A percentile compares a stretch with the other conserved stretches of the same genome.
phyloP scores from a whole-genome alignment of 805 yeast genomes.

The Metschnikowia orientalis region DNA sequence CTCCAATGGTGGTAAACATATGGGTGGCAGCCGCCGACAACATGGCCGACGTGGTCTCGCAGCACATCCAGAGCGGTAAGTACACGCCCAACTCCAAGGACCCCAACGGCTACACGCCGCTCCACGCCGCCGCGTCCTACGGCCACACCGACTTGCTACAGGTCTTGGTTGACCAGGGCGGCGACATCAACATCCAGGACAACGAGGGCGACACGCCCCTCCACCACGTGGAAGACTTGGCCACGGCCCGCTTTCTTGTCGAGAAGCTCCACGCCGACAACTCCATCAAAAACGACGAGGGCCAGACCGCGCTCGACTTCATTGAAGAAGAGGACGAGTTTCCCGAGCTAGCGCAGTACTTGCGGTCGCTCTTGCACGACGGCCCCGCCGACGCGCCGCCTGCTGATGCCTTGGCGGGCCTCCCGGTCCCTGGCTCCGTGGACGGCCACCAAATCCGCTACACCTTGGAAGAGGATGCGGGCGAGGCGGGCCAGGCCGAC shows the following conservation, averaged over 20 bases:
- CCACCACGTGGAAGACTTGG: conserved; percentile 77
- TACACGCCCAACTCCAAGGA: conserved; percentile 72
- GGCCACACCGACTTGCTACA: conserved; percentile 68
- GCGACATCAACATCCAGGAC: conserved; percentile 80
- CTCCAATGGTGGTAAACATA: conserved; percentile 55
- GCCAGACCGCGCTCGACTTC: conserved; percentile 66
- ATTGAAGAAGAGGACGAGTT: conserved; percentile 82
- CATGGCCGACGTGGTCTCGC: conserved; percentile 53
- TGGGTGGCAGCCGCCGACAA: conserved; percentile 97
- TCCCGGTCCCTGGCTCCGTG: conserved; percentile 36
- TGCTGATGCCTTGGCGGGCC: conserved; percentile 17
- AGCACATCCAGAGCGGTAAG: conserved; percentile 46
- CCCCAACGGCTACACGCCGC: conserved; percentile 92
- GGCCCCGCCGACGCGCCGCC: conserved; percentile 16
- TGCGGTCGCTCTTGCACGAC: conserved; percentile 42
- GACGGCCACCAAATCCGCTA: conserved; percentile 55
- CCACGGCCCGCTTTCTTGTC: conserved; percentile 60
- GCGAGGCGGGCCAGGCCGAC: conserved; percentile 36
- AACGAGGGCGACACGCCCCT: conserved; percentile 93
- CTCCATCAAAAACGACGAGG: conserved; percentile 62
- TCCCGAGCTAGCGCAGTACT: conserved; percentile 69
- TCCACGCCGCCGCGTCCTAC: conserved; percentile 97
- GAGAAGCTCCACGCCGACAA: conserved; percentile 67
- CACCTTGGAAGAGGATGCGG: conserved; percentile 46
- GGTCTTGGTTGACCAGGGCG: conserved; percentile 56